Evolutionary conservation across 2,329 filamentous ascomycete species (phyloP).

Genomic region (Periconia sp.): DNA sequence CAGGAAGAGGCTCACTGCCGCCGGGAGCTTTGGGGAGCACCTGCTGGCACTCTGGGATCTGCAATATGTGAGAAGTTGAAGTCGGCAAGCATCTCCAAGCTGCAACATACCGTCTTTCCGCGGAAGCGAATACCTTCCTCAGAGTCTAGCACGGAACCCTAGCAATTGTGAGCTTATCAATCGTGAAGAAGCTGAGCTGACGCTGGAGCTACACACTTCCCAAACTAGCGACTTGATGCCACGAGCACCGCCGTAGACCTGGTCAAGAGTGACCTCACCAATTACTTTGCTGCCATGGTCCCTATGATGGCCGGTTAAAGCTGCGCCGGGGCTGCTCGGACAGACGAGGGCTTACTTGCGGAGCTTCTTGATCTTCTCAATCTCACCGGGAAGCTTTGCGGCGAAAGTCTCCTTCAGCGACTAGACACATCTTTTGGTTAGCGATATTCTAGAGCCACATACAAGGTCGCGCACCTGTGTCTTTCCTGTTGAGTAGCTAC

Average conservation of each 20-base stretch:
- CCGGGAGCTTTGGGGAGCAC: conserved; percentile 96
- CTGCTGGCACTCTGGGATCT: conserved; percentile 98
- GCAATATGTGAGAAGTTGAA: conserved; percentile 27
- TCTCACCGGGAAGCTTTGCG: conserved; percentile 91
- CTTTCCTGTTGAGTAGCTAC: conserved; percentile 90
- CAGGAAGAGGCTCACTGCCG: conserved; percentile 94
- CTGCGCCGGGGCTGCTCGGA: conserved; percentile 15
- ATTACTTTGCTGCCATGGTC: conserved; percentile 94
- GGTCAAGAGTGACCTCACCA: conserved; percentile 97
- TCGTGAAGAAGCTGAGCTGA: conserved; percentile 31
- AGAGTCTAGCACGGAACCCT: conserved; percentile 92
- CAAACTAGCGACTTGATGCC: conserved; percentile 98
- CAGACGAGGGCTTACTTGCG: conserved; percentile 70
- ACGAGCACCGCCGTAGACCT: conserved; percentile 98
- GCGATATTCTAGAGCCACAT: conserved; percentile 23
- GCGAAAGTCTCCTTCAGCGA: conserved; percentile 98
- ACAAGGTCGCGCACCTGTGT: conserved; percentile 68
- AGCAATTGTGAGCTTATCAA: conserved; percentile 22
- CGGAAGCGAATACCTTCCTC: conserved; percentile 99
- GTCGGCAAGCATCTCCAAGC: conserved; percentile 2
- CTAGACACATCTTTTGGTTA: conserved; percentile 59
- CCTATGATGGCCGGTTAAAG: conserved; percentile 58
- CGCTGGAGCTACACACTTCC: too few species aligned
- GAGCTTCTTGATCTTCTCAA: conserved; percentile 99
- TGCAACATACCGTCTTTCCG: conserved; percentile 77